Evolutionary conservation across 495 filamentous ascomycete genomes (phyloP).

Genomic region (Xylaria scruposa): DNA sequence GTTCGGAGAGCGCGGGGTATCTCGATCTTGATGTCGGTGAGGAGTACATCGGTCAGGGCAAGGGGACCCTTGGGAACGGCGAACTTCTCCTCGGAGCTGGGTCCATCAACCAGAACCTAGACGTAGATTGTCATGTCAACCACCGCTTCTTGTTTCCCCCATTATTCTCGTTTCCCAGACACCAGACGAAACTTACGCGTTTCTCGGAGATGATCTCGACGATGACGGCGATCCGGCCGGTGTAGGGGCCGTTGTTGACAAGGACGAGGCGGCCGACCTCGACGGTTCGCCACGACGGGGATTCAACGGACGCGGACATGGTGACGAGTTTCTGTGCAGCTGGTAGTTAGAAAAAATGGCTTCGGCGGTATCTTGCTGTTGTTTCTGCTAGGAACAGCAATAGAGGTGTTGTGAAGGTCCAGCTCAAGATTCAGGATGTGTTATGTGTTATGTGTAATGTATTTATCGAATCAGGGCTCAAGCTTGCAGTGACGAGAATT

Average conservation of each 20-base stretch:
- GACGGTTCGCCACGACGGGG: constrained; percentile 85
- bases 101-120: constrained; percentile 94
- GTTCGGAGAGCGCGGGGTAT: constrained; percentile 87
- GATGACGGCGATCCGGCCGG: constrained; percentile 86
- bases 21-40: constrained; percentile 88
- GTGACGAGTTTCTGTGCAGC: constrained; percentile 40
- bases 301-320: constrained; percentile 69
- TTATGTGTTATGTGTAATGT: neutral
- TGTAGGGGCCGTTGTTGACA: constrained; percentile 75
- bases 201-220: constrained; percentile 99
- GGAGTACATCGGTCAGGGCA: constrained; percentile 77
- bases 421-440: constrained; percentile 3
- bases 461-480: constrained; percentile 13
- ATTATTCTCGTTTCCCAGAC: constrained; percentile 18
- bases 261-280: constrained; percentile 97
- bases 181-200: constrained; percentile 74
- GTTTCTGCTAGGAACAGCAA: neutral
- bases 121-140: constrained; percentile 40
- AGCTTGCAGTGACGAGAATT: neutral
- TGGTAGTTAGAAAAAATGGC: constrained; percentile 31
- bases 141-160: constrained; percentile 25
- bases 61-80: constrained; percentile 84
- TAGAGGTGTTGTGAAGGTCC: neutral
- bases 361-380: neutral
- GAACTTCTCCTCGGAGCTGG: constrained; percentile 74